A percentile compares a stretch with the other conserved stretches of the same genome.
These are phyloP conservation scores for Grosmannia clavigera DNA, from an alignment of 2,329 filamentous ascomycete genomes.

Conservation along the genomic window DNA sequence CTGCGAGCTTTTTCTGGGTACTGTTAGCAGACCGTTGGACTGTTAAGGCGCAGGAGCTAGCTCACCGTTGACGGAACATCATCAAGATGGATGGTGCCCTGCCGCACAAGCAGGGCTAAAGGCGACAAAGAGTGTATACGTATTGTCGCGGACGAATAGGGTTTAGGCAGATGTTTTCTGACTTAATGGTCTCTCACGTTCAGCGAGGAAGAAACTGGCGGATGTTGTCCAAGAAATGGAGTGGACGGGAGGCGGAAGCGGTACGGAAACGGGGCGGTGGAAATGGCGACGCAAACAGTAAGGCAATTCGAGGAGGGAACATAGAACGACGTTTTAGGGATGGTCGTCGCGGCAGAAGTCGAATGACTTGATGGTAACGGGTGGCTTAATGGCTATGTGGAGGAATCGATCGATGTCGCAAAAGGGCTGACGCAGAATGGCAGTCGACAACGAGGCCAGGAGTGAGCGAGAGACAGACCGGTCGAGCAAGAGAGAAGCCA, in stretches of 20 bases:
- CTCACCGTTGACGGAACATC: slow-evolving; percentile 25
- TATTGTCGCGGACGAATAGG: neutral
- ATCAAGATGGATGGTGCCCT: slow-evolving; percentile 8
- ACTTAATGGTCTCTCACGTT: neutral
- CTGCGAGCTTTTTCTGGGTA: slow-evolving; percentile 57
- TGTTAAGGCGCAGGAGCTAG: neutral
- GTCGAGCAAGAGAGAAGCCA: neutral
- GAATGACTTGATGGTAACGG: neutral
- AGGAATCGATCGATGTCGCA: too few relatives aligned
- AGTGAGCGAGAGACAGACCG: slow-evolving; percentile 11
- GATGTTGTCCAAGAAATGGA: neutral
- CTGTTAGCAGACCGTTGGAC: neutral
- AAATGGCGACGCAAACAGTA: slow-evolving; percentile 3
- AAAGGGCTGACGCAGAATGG: neutral
- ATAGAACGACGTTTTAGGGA: slow-evolving; percentile 5
- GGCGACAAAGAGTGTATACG: neutral
- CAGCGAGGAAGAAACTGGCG: neutral
- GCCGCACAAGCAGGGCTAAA: slow-evolving; percentile 11
- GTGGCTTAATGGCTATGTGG: neutral
- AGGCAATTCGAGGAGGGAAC: slow-evolving; percentile 2
- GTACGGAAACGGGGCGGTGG: slow-evolving; percentile 4
- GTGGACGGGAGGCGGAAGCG: neutral
- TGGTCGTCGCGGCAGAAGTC: neutral
- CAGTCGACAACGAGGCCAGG: neutral
- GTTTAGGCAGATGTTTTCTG: neutral